Base-by-base conservation (phyloP, 148 eudicot species). In the Silene conica region DNA sequence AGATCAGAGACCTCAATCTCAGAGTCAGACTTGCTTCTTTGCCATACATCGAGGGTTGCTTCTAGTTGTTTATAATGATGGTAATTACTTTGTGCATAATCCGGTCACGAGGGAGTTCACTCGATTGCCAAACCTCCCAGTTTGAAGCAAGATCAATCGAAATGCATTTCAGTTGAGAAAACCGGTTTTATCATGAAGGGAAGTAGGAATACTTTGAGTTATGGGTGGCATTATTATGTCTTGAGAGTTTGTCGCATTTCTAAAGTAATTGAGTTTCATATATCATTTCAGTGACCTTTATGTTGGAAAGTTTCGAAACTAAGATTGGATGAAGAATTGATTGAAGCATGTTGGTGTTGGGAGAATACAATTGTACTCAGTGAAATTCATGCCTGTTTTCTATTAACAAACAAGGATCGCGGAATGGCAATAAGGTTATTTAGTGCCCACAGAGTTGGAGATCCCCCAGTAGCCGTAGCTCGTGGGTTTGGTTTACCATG, bases 351-450 rank as follows among this genome's bases (percentile, higher is more conserved):
- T 4, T 72, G 65, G 74, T 72, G 23, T 5, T 72, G 64, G 64
- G 64, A 72, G 21, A 72, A 58, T 41, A 57, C 41, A 19, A 66
- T 54, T 0, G 11, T 57, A 5, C 0, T 57, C 20, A 5, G 4
- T 19, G 26, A 16, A 31, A 8, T 1, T 1, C 23, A 15, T 41
- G 31, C 31, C 9, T 58, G 21, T n/a, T 72, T 18, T 31, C 43
- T 72, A 20, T 25, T 72, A 60, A 72, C 74, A n/a, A 57, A 38
- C 54, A 72, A n/a, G 45, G 50, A 72, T 13, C 65, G 52, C 12
- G 66, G 74, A 3, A 66, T 72, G 23, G 31, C 65, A 9, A 9
- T 72, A 41, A 58, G 8, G 50, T 1, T 58, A 8, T 1, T 12
- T 3, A 34, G 31, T 0, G 31, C 12, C 16, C 1, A 7, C 10